These are phyloP conservation scores for Teratosphaeria epicoccoides DNA, from an alignment of 2,329 filamentous ascomycete genomes.

Conservation along the genomic window DNA sequence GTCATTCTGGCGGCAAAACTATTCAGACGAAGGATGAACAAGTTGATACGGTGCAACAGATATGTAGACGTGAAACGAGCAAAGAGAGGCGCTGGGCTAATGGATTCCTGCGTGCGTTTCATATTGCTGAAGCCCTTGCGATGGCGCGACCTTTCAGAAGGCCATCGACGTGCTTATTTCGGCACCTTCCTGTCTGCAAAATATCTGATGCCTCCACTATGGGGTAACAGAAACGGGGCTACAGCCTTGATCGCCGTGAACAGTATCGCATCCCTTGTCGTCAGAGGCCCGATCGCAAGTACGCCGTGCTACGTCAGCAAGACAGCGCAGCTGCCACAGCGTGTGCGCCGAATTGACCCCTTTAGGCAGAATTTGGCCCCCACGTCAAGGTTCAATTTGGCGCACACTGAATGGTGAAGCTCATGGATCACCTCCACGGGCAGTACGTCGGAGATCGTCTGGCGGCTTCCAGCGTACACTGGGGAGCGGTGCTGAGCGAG, in stretches of 20 bases:
- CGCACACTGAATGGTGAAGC: no score
- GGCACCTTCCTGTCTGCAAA: constrained; percentile 21
- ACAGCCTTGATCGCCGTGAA: constrained; percentile 27
- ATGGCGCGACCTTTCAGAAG: constrained; percentile 13
- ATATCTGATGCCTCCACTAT: constrained; percentile 18
- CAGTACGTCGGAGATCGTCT: constrained; percentile 23
- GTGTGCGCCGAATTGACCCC: no score
- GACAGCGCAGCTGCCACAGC: constrained; percentile 28
- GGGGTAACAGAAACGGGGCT: constrained; percentile 9
- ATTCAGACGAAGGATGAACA: no score
- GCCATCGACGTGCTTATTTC: constrained; percentile 19
- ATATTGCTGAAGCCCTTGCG: constrained; percentile 12
- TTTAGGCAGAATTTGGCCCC: no score
- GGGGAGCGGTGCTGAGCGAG: constrained; percentile 28
- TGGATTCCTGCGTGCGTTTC: no score
- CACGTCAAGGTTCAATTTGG: no score
- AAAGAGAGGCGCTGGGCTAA: no score
- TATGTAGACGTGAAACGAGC: no score
- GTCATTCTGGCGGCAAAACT: no score
- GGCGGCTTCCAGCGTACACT: constrained; percentile 26
- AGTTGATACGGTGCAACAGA: no score
- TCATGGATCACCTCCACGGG: constrained; percentile 31
- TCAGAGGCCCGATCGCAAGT: constrained; percentile 31
- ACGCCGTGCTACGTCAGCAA: constrained; percentile 30
- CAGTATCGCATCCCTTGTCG: constrained; percentile 23